Conservation (phyloP, 2,329 filamentous ascomycete genomes). For the Penicillium sp. region DNA sequence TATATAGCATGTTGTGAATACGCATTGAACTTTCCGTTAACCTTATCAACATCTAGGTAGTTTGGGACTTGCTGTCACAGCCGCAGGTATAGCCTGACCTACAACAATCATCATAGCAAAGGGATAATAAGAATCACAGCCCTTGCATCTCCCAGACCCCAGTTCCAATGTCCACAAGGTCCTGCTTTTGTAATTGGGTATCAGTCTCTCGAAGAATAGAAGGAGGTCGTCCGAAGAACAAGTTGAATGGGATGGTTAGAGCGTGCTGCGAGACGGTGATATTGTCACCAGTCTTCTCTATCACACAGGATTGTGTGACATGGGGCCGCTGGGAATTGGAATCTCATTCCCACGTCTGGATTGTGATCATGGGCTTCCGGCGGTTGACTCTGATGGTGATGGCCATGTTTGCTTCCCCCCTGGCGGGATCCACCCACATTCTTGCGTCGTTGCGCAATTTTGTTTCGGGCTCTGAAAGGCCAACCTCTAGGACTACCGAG, state of each 20-base stretch:
- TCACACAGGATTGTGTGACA: background rate
- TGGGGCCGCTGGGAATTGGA: background rate
- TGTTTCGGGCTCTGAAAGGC: background rate
- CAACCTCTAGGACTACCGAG: background rate
- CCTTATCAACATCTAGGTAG: no score
- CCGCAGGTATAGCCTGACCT: no score
- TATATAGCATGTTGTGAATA: no score
- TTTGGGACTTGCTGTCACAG: no score
- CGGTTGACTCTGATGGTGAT: background rate
- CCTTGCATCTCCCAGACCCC: background rate
- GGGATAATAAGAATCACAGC: no score
- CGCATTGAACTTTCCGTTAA: no score
- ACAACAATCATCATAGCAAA: no score
- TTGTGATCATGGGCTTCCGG: background rate
- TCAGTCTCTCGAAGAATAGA: background rate
- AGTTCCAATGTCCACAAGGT: background rate
- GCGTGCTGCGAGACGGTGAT: background rate
- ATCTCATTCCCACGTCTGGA: background rate
- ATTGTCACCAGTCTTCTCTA: background rate
- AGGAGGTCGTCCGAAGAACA: background rate
- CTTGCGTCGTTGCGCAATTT: background rate
- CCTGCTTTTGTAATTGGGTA: background rate
- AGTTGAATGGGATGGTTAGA: background rate
- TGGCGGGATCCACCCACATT: background rate
- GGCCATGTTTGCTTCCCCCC: background rate